Percentiles rank a stretch among this genome's conserved stretches.
These are phyloP conservation scores for Clavariopsis aquatica DNA, from an alignment of 495 filamentous ascomycete genomes.

Conservation along the genomic window DNA sequence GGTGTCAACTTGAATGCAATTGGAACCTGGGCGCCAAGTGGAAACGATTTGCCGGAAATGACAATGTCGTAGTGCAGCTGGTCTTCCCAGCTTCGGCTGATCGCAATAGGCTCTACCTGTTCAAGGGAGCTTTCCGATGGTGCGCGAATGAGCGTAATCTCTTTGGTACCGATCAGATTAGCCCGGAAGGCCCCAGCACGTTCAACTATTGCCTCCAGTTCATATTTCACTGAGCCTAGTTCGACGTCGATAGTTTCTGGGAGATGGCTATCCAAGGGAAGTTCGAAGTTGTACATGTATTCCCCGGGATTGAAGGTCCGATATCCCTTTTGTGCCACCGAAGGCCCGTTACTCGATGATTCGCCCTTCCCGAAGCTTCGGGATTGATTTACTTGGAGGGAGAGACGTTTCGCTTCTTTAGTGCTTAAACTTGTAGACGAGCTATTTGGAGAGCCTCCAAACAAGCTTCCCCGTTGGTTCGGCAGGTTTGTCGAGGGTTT, in stretches of 20 bases:
- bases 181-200: slow-evolving; percentile 89
- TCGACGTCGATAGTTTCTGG: slow-evolving; percentile 92
- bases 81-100: slow-evolving; percentile 96
- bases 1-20: slow-evolving; percentile 98
- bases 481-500: slow-evolving; percentile 35
- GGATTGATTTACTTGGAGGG: slow-evolving; percentile 76
- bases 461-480: slow-evolving; percentile 12
- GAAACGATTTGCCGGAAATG: slow-evolving; percentile 97
- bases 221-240: slow-evolving; percentile 83
- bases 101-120: slow-evolving; percentile 93
- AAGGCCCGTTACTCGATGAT: slow-evolving; percentile 54
- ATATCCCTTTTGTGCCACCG: slow-evolving; percentile 84
- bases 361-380: slow-evolving; percentile 87
- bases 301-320: slow-evolving; percentile 85
- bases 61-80: slow-evolving; percentile 98
- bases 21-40: slow-evolving; percentile 85
- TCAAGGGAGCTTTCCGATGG: slow-evolving; percentile 91
- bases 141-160: slow-evolving; percentile 82
- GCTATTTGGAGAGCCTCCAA: slow-evolving; percentile 54
- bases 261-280: slow-evolving; percentile 87
- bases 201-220: slow-evolving; percentile 84
- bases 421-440: slow-evolving; percentile 48
- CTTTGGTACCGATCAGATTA: slow-evolving; percentile 80
- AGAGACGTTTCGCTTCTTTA: slow-evolving; percentile 65
- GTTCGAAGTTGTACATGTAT: slow-evolving; percentile 93